Percentiles rank a stretch among this genome's conserved stretches.
Evolutionary conservation across 768 basidiomycete genomes (phyloP).

Genomic region (Mycena amicta): DNA sequence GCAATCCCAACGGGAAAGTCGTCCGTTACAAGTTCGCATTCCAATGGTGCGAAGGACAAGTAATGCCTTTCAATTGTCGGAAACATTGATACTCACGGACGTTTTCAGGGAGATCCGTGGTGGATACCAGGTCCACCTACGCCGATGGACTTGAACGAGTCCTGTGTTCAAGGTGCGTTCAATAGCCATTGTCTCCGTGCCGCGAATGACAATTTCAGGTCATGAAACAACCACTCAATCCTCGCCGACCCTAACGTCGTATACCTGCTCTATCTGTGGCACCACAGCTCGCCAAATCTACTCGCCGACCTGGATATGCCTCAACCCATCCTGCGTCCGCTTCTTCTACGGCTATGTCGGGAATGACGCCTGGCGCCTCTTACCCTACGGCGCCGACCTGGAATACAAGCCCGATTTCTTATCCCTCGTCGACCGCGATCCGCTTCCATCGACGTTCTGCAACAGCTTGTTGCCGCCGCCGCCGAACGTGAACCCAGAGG

Average conservation of each 20-base stretch:
- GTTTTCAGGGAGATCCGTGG: constrained; percentile 51
- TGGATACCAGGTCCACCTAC: constrained; percentile 36
- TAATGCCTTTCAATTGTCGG: too few relatives aligned
- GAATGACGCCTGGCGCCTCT: background rate
- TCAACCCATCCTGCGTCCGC: constrained; percentile 54
- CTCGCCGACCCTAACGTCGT: constrained; percentile 2
- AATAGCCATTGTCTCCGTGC: background rate
- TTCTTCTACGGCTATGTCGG: constrained; percentile 46
- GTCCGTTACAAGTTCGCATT: constrained; percentile 83
- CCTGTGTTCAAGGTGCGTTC: too few relatives aligned
- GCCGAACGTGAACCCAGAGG: constrained; percentile 28
- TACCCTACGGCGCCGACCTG: constrained; percentile 30
- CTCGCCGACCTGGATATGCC: constrained; percentile 59
- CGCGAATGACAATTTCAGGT: background rate
- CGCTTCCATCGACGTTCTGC: constrained; percentile 37
- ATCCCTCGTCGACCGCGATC: constrained; percentile 34
- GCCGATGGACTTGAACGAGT: too few relatives aligned
- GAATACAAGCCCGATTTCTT: constrained; percentile 55
- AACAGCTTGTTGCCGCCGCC: constrained; percentile 39
- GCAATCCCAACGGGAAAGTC: constrained; percentile 52
- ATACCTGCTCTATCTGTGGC: constrained; percentile 46
- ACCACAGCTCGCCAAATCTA: constrained; percentile 56
- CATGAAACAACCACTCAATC: background rate
- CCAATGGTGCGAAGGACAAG: constrained; percentile 81
- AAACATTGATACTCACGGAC: too few relatives aligned